Evolutionary conservation across 768 basidiomycete species (phyloP).

Genomic region (Tulasnella sp.): DNA sequence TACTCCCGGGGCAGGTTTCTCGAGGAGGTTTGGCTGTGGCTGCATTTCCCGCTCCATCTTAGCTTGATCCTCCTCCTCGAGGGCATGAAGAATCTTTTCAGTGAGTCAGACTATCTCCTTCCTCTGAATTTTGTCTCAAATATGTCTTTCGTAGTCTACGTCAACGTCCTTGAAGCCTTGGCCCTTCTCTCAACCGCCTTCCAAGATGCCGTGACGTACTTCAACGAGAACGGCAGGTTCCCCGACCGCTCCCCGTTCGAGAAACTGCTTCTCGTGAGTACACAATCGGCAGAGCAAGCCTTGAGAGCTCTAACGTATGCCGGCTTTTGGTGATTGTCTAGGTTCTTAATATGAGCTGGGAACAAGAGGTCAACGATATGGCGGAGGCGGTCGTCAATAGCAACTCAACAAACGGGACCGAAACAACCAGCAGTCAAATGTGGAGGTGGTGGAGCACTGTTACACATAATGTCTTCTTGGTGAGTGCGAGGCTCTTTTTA

Average conservation of each 20-base stretch:
- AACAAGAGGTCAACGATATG: conserved; percentile 1
- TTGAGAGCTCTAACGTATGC: not conserved
- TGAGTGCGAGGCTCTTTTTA: not conserved
- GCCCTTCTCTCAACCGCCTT: not conserved
- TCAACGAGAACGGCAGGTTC: not conserved
- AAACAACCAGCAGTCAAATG: not conserved
- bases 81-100: conserved; percentile 8
- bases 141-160: not conserved
- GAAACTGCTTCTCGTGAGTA: not conserved
- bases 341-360: not conserved
- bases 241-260: not conserved
- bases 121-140: not conserved
- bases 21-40: conserved; percentile 18
- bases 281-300: not conserved
- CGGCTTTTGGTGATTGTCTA: not conserved
- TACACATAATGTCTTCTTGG: not conserved
- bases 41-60: conserved; percentile 24
- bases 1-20: not conserved
- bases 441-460: conserved; percentile 1
- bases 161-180: not conserved
- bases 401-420: not conserved
- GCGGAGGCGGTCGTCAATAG: not conserved
- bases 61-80: conserved; percentile 18
- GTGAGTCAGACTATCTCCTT: not conserved
- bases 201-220: not conserved